Conservation (phyloP, 2,329 filamentous ascomycete genomes). For the Fusarium hostae region DNA sequence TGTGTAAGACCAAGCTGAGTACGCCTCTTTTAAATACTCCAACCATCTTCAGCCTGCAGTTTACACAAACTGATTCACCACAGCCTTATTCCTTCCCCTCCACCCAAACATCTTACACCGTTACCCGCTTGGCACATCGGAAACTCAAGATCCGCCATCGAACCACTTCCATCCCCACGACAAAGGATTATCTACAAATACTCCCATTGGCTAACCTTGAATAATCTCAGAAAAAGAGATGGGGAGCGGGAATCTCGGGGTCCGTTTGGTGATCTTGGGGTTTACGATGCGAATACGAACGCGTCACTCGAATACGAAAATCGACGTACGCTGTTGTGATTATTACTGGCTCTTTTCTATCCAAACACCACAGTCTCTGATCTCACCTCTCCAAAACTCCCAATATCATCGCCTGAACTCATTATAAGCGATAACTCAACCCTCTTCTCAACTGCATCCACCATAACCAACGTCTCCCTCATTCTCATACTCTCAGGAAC, state of each 20-base stretch:
- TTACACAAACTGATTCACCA: background rate
- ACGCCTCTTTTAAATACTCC: background rate
- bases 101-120: background rate
- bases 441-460: constrained; percentile 25
- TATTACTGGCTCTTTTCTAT: background rate
- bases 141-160: constrained; percentile 37
- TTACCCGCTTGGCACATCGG: constrained; percentile 25
- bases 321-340: background rate
- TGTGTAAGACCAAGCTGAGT: background rate
- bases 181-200: background rate
- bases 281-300: constrained; percentile 25
- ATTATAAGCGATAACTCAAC: constrained; percentile 39
- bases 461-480: constrained; percentile 41
- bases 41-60: background rate
- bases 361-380: constrained; percentile 31
- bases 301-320: constrained; percentile 24
- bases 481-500: constrained; percentile 38
- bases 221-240: background rate
- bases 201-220: constrained; percentile 8
- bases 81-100: constrained; percentile 1
- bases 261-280: background rate
- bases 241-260: constrained; percentile 14
- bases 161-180: constrained; percentile 14
- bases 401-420: constrained; percentile 31
- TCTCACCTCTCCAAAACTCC: constrained; percentile 21